A percentile compares a stretch with the other conserved stretches of the same genome.
These are phyloP conservation scores for Calonectria crousiana DNA, from an alignment of 2,329 filamentous ascomycete species.

Conservation along the genomic window DNA sequence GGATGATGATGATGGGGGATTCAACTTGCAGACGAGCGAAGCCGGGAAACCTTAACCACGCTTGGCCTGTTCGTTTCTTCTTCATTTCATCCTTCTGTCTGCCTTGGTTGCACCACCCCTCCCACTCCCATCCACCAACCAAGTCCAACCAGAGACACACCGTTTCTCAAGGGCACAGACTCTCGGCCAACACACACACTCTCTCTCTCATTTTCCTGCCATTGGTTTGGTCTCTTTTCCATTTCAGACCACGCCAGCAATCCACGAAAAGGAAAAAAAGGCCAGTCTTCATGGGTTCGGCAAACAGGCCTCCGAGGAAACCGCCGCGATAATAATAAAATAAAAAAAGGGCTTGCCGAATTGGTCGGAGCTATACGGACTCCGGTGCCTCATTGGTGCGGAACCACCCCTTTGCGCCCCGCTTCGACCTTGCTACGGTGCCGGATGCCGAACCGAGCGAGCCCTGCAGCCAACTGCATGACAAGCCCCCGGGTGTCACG, in stretches of 20 bases:
- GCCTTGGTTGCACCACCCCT: neutral
- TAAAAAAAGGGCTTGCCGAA: neutral
- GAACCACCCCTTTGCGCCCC: neutral
- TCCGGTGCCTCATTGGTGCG: neutral
- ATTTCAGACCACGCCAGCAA: neutral
- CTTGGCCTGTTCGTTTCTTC: neutral
- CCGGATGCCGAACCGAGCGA: constrained; percentile 11
- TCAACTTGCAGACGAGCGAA: neutral
- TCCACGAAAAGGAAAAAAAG: neutral
- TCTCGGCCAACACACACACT: neutral
- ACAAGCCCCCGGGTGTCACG: neutral
- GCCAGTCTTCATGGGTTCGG: too few species aligned
- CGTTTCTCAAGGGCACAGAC: neutral
- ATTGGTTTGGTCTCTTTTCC: neutral
- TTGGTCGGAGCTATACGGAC: neutral
- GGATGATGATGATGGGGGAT: neutral
- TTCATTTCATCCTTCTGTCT: neutral
- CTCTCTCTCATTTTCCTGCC: too few species aligned
- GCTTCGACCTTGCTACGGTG: neutral
- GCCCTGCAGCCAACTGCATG: neutral
- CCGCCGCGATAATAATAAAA: neutral
- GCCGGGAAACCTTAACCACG: neutral
- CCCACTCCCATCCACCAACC: neutral
- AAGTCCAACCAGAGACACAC: neutral
- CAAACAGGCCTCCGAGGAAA: neutral